These are phyloP conservation scores for Metarhizium robertsii DNA, from an alignment of 2,329 filamentous ascomycete species.

Conservation along the genomic window DNA sequence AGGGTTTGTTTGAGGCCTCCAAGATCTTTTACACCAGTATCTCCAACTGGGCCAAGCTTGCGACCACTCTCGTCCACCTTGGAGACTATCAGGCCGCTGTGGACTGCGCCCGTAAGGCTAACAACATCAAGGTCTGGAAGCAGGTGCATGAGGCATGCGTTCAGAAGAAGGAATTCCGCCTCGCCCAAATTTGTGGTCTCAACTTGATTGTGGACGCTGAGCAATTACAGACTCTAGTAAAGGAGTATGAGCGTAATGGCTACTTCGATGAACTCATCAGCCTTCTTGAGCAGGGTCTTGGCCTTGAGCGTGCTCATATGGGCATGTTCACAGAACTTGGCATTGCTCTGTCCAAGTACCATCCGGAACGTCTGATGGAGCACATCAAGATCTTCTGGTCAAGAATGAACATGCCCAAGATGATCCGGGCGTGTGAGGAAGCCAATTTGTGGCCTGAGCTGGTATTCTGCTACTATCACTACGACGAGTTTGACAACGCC, in stretches of 20 bases:
- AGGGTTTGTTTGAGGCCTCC: slow-evolving; percentile 88
- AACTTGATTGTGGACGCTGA: slow-evolving; percentile 97
- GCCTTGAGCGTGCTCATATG: slow-evolving; percentile 88
- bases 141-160: slow-evolving; percentile 96
- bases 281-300: slow-evolving; percentile 88
- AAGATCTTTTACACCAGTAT: slow-evolving; percentile 99
- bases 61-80: slow-evolving; percentile 93
- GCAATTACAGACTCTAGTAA: slow-evolving; percentile 83
- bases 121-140: slow-evolving; percentile 99
- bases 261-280: slow-evolving; percentile 98
- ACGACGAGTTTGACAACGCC: slow-evolving; percentile 97
- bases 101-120: slow-evolving; percentile 95
- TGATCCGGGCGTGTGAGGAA: slow-evolving; percentile 88
- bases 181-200: slow-evolving; percentile 96
- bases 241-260: slow-evolving; percentile 92
- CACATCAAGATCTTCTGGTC: slow-evolving; percentile 98
- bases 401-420: slow-evolving; percentile 94
- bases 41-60: slow-evolving; percentile 98
- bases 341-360: slow-evolving; percentile 87
- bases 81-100: slow-evolving; percentile 96
- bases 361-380: slow-evolving; percentile 94
- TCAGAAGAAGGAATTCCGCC: slow-evolving; percentile 95
- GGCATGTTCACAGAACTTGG: slow-evolving; percentile 93
- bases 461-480: slow-evolving; percentile 96
- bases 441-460: slow-evolving; percentile 96